These are phyloP conservation scores for Deakozyma indianensis DNA, from an alignment of 805 yeast species.

Conservation along the genomic window DNA sequence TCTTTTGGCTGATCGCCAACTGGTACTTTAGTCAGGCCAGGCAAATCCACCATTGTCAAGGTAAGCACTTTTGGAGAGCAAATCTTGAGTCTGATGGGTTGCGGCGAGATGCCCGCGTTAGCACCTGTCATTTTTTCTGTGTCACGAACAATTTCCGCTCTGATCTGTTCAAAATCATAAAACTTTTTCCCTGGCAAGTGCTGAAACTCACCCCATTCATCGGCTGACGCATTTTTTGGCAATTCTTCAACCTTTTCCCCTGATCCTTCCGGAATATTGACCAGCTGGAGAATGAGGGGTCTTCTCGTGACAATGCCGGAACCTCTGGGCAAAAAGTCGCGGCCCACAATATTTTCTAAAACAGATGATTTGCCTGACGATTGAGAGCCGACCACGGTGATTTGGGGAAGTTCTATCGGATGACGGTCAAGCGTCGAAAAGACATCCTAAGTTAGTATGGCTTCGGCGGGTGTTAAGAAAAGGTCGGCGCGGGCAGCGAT, in stretches of 20 bases:
- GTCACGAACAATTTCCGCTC: conserved; percentile 82
- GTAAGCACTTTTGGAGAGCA: conserved; percentile 91
- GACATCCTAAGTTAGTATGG: conserved; percentile 53
- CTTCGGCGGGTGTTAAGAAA: too few relatives aligned
- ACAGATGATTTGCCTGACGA: conserved; percentile 84
- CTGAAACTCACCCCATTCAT: conserved; percentile 96
- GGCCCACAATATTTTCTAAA: conserved; percentile 78
- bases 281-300: conserved; percentile 70
- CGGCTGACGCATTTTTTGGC: conserved; percentile 11
- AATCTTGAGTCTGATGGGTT: conserved; percentile 85
- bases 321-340: conserved; percentile 85
- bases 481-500: too few relatives aligned
- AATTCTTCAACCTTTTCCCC: conserved; percentile 17
- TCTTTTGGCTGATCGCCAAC: conserved; percentile 98
- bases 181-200: conserved; percentile 83
- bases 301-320: conserved; percentile 88
- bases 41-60: conserved; percentile 87
- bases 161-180: conserved; percentile 76
- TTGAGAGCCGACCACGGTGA: conserved; percentile 91
- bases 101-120: conserved; percentile 74
- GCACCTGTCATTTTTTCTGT: conserved; percentile 68
- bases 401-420: conserved; percentile 88
- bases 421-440: conserved; percentile 90
- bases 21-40: conserved; percentile 96
- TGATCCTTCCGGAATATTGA: conserved; percentile 29